Percentiles rank a stretch among this genome's conserved stretches.
Evolutionary conservation across 2,329 filamentous ascomycete genomes (phyloP).

Genomic region (Beauveria brongniartii): DNA sequence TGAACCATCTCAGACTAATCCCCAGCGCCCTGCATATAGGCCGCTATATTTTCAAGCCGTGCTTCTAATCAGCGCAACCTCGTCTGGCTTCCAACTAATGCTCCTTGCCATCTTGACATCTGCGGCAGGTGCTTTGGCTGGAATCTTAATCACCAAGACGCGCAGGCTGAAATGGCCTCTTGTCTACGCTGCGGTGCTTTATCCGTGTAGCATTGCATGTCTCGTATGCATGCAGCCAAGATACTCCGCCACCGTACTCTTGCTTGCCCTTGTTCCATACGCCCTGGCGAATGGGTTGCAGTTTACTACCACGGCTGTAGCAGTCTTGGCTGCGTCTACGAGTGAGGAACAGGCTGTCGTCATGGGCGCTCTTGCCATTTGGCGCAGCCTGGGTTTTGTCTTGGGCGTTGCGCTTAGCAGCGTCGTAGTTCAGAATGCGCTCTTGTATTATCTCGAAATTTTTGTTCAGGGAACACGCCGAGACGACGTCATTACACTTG

Average conservation of each 20-base stretch:
- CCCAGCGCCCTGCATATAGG: constrained; percentile 24
- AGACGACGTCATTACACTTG: constrained; percentile 41
- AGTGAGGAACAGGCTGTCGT: constrained; percentile 59
- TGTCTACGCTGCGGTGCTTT: constrained; percentile 38
- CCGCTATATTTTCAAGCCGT: constrained; percentile 73
- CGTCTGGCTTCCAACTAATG: constrained; percentile 62
- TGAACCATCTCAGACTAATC: neutral
- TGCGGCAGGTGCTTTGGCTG: constrained; percentile 45
- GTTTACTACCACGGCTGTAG: constrained; percentile 57
- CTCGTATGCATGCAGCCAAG: constrained; percentile 40
- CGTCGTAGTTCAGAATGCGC: constrained; percentile 64
- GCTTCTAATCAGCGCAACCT: constrained; percentile 58
- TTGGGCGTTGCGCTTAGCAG: constrained; percentile 66
- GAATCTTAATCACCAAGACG: constrained; percentile 53
- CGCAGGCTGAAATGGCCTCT: constrained; percentile 53
- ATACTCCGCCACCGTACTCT: constrained; percentile 43
- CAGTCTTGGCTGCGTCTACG: constrained; percentile 49
- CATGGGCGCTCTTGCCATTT: constrained; percentile 64
- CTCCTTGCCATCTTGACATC: constrained; percentile 52
- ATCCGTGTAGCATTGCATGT: constrained; percentile 42
- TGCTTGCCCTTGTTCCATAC: constrained; percentile 48
- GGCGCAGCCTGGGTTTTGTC: constrained; percentile 63
- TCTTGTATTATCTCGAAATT: constrained; percentile 50
- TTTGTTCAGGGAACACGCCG: constrained; percentile 54
- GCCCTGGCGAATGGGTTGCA: constrained; percentile 55